Conservation (phyloP, 805 yeast species). For the Tetrapisispora iriomotensis region DNA sequence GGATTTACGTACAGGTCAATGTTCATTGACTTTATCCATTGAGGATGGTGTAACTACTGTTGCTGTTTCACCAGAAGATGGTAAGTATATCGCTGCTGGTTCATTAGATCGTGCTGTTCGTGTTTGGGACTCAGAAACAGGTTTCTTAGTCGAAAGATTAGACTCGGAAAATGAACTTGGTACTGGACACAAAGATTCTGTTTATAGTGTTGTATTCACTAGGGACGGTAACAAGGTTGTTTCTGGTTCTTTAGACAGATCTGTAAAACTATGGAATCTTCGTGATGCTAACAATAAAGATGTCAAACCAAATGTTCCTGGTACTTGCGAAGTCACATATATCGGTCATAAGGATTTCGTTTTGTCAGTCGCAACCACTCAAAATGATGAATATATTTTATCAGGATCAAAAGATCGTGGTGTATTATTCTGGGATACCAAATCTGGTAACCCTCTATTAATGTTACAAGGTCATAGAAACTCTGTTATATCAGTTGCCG, state of each 20-base stretch:
- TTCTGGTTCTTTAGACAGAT: conserved; percentile 89
- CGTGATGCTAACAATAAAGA: conserved; percentile 29
- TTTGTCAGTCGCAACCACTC: conserved; percentile 85
- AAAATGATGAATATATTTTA: conserved; percentile 80
- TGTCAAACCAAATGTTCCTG: conserved; percentile 33
- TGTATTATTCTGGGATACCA: conserved; percentile 92
- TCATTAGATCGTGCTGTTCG: conserved; percentile 90
- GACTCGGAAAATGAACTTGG: conserved; percentile 82
- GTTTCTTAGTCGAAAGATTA: conserved; percentile 81
- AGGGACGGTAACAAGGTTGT: conserved; percentile 87
- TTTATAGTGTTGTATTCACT: conserved; percentile 87
- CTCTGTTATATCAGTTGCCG: conserved; percentile 90
- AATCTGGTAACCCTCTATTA: conserved; percentile 80
- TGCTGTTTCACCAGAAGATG: conserved; percentile 86
- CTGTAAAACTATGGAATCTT: conserved; percentile 92
- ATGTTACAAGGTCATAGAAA: conserved; percentile 97
- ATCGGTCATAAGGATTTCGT: conserved; percentile 96
- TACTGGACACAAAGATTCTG: conserved; percentile 94
- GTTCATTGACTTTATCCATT: conserved; percentile 77
- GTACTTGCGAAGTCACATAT: conserved; percentile 80
- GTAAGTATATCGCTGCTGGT: conserved; percentile 90
- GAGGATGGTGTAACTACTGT: conserved; percentile 98
- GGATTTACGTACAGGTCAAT: conserved; percentile 84
- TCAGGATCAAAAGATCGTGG: conserved; percentile 97
- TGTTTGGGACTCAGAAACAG: conserved; percentile 93